phyloP scores from a whole-genome alignment of 1,284 basidiomycete genomes.

The Heterobasidion annosum region DNA sequence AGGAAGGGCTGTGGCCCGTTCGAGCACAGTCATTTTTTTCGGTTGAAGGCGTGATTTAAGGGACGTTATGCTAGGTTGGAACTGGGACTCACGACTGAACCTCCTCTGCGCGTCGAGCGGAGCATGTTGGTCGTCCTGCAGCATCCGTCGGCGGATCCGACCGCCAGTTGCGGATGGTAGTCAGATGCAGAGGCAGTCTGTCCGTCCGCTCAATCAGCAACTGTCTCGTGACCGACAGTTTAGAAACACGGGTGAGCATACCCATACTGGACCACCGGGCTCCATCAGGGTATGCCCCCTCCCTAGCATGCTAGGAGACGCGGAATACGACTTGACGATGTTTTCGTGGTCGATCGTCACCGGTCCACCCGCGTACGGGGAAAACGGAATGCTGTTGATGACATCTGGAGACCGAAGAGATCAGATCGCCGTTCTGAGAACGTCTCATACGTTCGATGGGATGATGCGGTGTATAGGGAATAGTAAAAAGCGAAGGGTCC shows the following conservation, averaged over 20 bases:
- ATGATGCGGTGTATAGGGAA: no score
- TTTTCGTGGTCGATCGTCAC: constrained; percentile 75
- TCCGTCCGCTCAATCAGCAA: neutral
- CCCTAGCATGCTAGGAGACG: constrained; percentile 64
- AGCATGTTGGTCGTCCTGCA: constrained; percentile 66
- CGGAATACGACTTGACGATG: constrained; percentile 62
- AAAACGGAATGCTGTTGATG: constrained; percentile 57
- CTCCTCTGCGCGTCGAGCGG: constrained; percentile 57
- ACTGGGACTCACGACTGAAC: constrained; percentile 46
- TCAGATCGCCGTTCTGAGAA: no score
- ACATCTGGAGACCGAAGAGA: constrained; percentile 40
- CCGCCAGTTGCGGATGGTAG: constrained; percentile 78
- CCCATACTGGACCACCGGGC: constrained; percentile 75
- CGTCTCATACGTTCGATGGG: no score
- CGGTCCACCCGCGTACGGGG: constrained; percentile 53
- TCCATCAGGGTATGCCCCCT: constrained; percentile 66
- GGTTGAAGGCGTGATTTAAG: no score
- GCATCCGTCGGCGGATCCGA: constrained; percentile 76
- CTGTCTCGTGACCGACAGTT: no score
- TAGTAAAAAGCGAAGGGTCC: no score
- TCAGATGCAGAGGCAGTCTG: constrained; percentile 73
- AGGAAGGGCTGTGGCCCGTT: constrained; percentile 53
- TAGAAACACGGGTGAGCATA: constrained; percentile 22
- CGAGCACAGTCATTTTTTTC: neutral
- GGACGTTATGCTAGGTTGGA: no score